Evolutionary conservation across 345 rosid species (phyloP), one percentile per base, ranked within the genome.

Genomic region (Carallia pectinifolia): DNA sequence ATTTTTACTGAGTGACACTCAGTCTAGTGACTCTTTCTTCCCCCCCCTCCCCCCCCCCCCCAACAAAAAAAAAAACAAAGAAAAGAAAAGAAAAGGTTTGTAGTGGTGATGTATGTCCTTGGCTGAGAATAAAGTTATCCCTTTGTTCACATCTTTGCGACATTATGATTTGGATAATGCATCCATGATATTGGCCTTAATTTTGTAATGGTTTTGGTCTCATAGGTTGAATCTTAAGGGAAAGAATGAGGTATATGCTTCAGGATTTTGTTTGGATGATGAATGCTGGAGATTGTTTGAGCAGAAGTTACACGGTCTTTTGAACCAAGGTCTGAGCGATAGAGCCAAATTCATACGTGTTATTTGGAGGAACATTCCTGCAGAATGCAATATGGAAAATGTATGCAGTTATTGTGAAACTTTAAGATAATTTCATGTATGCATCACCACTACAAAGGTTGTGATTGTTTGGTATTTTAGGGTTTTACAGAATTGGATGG

Each of bases 271-370:
- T 85, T 83, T 84, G 81, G 98, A 94, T 76, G 87, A 83, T 68
- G 98, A 94, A 75, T 87, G 88, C 72, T 94, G 98, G 98, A 88
- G 96, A 84, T 59, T 76, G 63, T 86, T 81, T 62, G 98, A 94
- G 87, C 82, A 86, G 78, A 88, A 86, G 79, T 90, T 94, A 56
- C 83, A 86, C 6, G 72, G 71, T 74, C 73, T 91, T 74, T 86
- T 94, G 18, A 64, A 31, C 77, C 90, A 91, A 76, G 97, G 96
- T 74, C 84, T 94, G 58, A 79, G 84, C 30, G 96, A 94, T 76
- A 86, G 95, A 81, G 90, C 83, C 34, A 91, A 88, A 81, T 71
- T 78, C 23, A 81, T 94, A 62, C 93, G 93, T 47, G 91, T 88
- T 75, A 78, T 77, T 12, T 94, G 96, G 98, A 86, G 85, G 79